Conservation (phyloP, 2,329 filamentous ascomycete genomes). For the Monosporascus sp. region DNA sequence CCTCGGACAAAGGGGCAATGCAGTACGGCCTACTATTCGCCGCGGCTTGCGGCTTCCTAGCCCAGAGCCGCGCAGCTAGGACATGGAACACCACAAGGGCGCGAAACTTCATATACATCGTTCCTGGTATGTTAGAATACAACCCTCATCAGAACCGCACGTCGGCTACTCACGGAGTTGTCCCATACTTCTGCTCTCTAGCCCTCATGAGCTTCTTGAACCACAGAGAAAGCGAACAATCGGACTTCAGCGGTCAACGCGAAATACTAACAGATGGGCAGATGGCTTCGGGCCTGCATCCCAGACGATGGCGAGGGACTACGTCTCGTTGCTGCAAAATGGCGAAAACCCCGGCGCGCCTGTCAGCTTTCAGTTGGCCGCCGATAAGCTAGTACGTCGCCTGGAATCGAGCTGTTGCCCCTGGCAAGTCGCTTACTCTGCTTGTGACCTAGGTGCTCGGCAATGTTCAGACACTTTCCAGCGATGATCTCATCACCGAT, state of each 20-base stretch:
- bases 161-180: too few species aligned
- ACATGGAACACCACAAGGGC: background rate
- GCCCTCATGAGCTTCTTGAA: too few species aligned
- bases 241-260: too few species aligned
- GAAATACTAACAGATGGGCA: too few species aligned
- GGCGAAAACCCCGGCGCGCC: constrained; percentile 10
- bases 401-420: too few species aligned
- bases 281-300: constrained; percentile 20
- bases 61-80: background rate
- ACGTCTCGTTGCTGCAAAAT: constrained; percentile 15
- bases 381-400: constrained; percentile 12
- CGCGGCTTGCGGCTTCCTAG: background rate
- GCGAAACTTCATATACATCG: constrained; percentile 27
- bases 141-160: too few species aligned
- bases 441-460: constrained; percentile 13
- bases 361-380: constrained; percentile 13
- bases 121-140: constrained; percentile 10
- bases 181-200: too few species aligned
- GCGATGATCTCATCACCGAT: constrained; percentile 32
- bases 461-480: constrained; percentile 22
- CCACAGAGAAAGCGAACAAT: too few species aligned
- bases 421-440: too few species aligned
- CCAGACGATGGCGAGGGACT: constrained; percentile 24
- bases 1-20: too few species aligned
- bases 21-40: too few species aligned